Evolutionary conservation across 2,329 filamentous ascomycete genomes (phyloP).

Genomic region (Fusarium annulatum): DNA sequence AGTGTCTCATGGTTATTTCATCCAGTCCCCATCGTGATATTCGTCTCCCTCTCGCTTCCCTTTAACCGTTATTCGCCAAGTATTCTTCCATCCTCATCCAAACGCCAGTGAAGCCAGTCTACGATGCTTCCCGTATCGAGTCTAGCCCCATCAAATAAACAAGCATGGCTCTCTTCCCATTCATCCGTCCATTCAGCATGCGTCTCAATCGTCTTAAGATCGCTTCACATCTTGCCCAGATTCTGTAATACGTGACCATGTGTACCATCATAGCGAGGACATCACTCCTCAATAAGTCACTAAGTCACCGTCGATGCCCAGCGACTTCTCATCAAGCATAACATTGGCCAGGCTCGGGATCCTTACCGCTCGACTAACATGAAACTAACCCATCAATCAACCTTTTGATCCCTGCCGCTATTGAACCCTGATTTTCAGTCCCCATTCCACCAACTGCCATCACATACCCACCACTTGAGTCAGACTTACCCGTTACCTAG

Average conservation of each 20-base stretch:
- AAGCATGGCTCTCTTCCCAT: slow-evolving; percentile 11
- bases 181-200: slow-evolving; percentile 3
- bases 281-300: slow-evolving; percentile 1
- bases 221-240: background rate
- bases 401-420: slow-evolving; percentile 20
- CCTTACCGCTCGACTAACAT: slow-evolving; percentile 5
- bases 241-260: background rate
- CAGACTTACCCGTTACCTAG: background rate
- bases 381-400: slow-evolving; percentile 22
- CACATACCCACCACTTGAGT: background rate
- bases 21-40: background rate
- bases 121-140: slow-evolving; percentile 20
- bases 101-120: background rate
- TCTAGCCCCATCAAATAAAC: slow-evolving; percentile 10
- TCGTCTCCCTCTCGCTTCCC: background rate
- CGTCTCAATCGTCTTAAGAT: slow-evolving; percentile 15
- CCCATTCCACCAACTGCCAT: background rate
- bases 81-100: background rate
- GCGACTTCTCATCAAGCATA: background rate
- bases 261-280: slow-evolving; percentile 3
- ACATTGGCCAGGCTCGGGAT: slow-evolving; percentile 4
- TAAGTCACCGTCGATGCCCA: background rate
- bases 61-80: background rate
- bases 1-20: background rate
- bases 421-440: slow-evolving; percentile 34